Base-by-base conservation (phyloP, 192 early-diverging fungal genomes). In the Coemansia sp. region DNA sequence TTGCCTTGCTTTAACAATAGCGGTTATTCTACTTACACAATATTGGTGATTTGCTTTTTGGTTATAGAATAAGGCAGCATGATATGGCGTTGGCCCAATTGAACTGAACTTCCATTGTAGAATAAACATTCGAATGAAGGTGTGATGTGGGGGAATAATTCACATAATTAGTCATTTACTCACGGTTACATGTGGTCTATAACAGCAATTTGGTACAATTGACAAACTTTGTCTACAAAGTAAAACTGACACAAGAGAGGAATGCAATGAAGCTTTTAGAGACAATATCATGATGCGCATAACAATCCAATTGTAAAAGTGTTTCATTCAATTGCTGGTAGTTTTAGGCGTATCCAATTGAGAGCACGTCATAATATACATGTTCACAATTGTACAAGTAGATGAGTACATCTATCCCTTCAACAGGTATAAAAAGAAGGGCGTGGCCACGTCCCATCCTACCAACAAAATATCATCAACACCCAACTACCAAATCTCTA, bases 401-500 rank as follows among this genome's bases (percentile, higher is more conserved):
- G n/a, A 13, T 7, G 5, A 16, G 1, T 16, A 1, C 2, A 8
- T 6, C 1, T 60, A 15, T 60, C 57, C 16, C 10, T 15, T 36
- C 7, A 31, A 8, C n/a, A 16, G 0, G 16, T 58, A 58, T 60
- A 60, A 0, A 58, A 60, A 36, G 57, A 8, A 36, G 5, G 31
- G 33, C 9, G 2, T 29, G 7, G 49, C 2, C 57, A 36, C 8
- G 16, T 8, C 16, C 1, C 18, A 57, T n/a, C 16, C 6, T 60
- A 31, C 33, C 57, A 7, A 31, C 29, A 16, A 34, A 60, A 9
- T 7, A 36, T 34, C 11, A 69, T 34, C 67, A 60, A 69, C 67
- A 61, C 20, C 9, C 52, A 39, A 34, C 38, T 46, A 40, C 31
- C 49, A 43, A 69, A 1, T 46, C 6, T 29, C 20, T 27, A n/a